phyloP scores from a whole-genome alignment of 2,329 filamentous ascomycete species.

The Gaeumannomyces tritici region DNA sequence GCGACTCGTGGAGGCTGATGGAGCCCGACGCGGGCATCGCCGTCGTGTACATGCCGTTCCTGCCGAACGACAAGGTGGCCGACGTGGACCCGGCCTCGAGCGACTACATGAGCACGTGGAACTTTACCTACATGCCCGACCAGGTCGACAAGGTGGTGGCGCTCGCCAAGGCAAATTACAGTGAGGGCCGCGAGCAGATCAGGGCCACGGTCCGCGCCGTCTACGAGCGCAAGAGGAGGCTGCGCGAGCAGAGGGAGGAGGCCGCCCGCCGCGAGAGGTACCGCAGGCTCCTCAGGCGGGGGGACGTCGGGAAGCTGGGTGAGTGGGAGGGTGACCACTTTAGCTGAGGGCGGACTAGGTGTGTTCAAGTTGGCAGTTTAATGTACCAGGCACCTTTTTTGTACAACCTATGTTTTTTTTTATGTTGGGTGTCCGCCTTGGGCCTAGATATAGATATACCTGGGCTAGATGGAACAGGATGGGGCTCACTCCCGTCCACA shows the following conservation, averaged over 20 bases:
- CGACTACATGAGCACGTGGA: conserved; percentile 94
- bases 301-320: conserved; percentile 45
- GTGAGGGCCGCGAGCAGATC: conserved; percentile 71
- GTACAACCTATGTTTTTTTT: not conserved
- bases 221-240: conserved; percentile 80
- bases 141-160: conserved; percentile 79
- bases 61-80: conserved; percentile 70
- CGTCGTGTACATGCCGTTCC: conserved; percentile 82
- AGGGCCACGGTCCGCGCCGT: conserved; percentile 73
- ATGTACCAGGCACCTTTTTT: not conserved
- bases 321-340: conserved; percentile 52
- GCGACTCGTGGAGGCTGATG: conserved; percentile 60
- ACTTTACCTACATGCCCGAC: conserved; percentile 88
- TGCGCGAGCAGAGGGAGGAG: conserved; percentile 45
- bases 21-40: conserved; percentile 75
- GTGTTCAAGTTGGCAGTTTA: not conserved
- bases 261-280: conserved; percentile 27
- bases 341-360: conserved; percentile 28
- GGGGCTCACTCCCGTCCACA: no score
- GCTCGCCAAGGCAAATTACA: conserved; percentile 78
- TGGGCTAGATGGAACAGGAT: not conserved
- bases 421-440: not conserved
- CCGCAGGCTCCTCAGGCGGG: conserved; percentile 36
- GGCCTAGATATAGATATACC: conserved; percentile 22
- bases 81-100: conserved; percentile 75